A percentile compares a stretch with the other conserved stretches of the same genome.
phyloP scores from a whole-genome alignment of 2,329 filamentous ascomycete genomes.

The Orbilia blumenaviensis region DNA sequence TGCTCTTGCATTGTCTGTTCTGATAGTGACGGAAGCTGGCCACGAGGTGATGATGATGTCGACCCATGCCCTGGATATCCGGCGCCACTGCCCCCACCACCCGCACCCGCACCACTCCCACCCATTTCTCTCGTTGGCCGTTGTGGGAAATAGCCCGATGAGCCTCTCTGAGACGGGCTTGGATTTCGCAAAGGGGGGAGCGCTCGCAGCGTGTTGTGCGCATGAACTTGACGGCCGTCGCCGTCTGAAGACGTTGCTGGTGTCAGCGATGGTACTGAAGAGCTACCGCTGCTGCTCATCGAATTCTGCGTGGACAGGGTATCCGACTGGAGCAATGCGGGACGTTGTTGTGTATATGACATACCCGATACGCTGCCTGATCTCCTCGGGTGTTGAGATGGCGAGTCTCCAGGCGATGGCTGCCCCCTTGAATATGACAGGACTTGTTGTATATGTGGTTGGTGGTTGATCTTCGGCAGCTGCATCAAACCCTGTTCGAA shows the following conservation, averaged over 20 bases:
- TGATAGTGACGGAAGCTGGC: slow-evolving; percentile 28
- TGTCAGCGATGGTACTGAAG: slow-evolving; percentile 55
- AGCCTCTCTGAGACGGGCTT: slow-evolving; percentile 44
- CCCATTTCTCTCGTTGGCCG: slow-evolving; percentile 32
- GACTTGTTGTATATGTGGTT: slow-evolving; percentile 57
- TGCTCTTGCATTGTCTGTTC: slow-evolving; percentile 46
- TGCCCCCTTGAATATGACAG: slow-evolving; percentile 57
- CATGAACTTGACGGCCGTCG: slow-evolving; percentile 54
- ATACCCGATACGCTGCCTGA: slow-evolving; percentile 50
- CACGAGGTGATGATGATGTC: slow-evolving; percentile 42
- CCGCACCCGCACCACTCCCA: slow-evolving; percentile 9
- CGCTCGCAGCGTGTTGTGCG: slow-evolving; percentile 21
- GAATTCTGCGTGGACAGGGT: slow-evolving; percentile 55
- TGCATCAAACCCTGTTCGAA: slow-evolving; percentile 40
- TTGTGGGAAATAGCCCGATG: slow-evolving; percentile 42
- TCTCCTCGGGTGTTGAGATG: slow-evolving; percentile 44
- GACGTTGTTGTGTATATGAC: slow-evolving; percentile 49
- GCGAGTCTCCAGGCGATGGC: slow-evolving; percentile 53
- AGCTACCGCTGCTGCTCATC: slow-evolving; percentile 56
- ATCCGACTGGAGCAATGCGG: slow-evolving; percentile 41
- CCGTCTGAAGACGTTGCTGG: slow-evolving; percentile 55
- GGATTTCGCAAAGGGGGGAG: slow-evolving; percentile 41
- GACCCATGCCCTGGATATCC: slow-evolving; percentile 45
- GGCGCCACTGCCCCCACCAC: slow-evolving; percentile 9
- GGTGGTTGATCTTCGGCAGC: slow-evolving; percentile 44